These are phyloP conservation scores for Madurella fahalii DNA, from an alignment of 2,329 filamentous ascomycete species.

Conservation along the genomic window DNA sequence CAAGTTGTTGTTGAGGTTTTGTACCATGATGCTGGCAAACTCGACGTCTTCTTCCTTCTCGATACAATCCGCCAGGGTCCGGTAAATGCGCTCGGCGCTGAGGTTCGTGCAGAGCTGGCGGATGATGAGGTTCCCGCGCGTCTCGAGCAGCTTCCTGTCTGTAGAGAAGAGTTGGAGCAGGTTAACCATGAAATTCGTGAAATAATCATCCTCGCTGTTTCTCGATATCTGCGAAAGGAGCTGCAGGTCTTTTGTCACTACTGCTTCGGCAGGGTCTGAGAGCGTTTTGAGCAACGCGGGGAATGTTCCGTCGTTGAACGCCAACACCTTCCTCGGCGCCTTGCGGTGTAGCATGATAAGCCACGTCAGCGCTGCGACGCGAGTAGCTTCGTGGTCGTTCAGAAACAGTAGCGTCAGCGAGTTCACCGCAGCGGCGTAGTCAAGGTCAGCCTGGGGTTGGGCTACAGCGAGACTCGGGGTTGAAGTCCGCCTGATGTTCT, in stretches of 20 bases:
- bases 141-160: constrained; percentile 85
- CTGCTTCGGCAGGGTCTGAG: constrained; percentile 90
- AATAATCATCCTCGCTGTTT: constrained; percentile 96
- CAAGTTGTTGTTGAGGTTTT: constrained; percentile 97
- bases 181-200: constrained; percentile 97
- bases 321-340: constrained; percentile 85
- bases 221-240: constrained; percentile 92
- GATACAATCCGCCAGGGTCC: constrained; percentile 91
- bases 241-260: constrained; percentile 91
- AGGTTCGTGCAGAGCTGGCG: constrained; percentile 89
- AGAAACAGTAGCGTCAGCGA: constrained; percentile 90
- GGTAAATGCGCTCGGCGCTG: constrained; percentile 91
- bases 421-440: constrained; percentile 92
- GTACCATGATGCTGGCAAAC: constrained; percentile 99
- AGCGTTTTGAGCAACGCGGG: constrained; percentile 93
- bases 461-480: constrained; percentile 39
- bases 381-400: constrained; percentile 93
- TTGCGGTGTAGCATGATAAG: constrained; percentile 97
- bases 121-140: constrained; percentile 92
- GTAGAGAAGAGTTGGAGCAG: constrained; percentile 93
- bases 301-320: constrained; percentile 96
- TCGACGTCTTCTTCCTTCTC: constrained; percentile 98
- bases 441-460: constrained; percentile 65
- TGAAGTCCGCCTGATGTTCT: constrained; percentile 43
- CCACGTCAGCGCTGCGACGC: constrained; percentile 91